Conservation (phyloP, 257 asterid genomes). For the Echites panduratus region DNA sequence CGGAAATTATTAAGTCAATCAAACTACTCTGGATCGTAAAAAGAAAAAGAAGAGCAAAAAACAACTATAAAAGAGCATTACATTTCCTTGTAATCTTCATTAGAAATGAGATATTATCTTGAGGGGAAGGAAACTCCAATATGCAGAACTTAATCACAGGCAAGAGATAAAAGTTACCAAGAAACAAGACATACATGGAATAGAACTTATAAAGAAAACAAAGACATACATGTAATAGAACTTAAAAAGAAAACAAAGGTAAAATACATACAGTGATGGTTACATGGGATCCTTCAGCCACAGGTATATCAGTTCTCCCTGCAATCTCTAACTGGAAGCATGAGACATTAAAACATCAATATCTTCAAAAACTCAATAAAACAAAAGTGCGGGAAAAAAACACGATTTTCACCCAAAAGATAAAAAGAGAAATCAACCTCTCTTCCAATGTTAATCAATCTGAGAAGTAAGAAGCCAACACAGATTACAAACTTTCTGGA, state of each 20-base stretch:
- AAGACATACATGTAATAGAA: background rate
- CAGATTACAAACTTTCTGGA: background rate
- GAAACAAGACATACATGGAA: background rate
- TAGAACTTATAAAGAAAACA: background rate
- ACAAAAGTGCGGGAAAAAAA: conserved; percentile 4
- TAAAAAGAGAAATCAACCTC: background rate
- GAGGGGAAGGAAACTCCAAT: background rate
- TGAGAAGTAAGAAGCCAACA: background rate
- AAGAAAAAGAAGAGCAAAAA: background rate
- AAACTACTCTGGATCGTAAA: background rate
- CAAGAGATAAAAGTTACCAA: background rate
- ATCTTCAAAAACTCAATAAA: background rate
- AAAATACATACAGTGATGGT: conserved; percentile 72
- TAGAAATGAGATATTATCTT: background rate
- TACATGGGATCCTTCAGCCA: conserved; percentile 97
- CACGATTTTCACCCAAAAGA: background rate
- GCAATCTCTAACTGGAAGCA: conserved; percentile 81
- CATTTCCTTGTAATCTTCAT: background rate
- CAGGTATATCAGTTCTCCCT: conserved; percentile 89
- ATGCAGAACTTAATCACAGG: background rate
- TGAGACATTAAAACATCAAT: conserved; percentile 11
- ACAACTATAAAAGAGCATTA: background rate
- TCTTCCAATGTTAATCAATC: background rate
- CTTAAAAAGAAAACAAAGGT: background rate
- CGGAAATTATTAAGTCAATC: background rate